A percentile compares a stretch with the other conserved stretches of the same genome.
These are phyloP conservation scores for Colletotrichum limetticola DNA, from an alignment of 2,329 filamentous ascomycete species.

Conservation along the genomic window DNA sequence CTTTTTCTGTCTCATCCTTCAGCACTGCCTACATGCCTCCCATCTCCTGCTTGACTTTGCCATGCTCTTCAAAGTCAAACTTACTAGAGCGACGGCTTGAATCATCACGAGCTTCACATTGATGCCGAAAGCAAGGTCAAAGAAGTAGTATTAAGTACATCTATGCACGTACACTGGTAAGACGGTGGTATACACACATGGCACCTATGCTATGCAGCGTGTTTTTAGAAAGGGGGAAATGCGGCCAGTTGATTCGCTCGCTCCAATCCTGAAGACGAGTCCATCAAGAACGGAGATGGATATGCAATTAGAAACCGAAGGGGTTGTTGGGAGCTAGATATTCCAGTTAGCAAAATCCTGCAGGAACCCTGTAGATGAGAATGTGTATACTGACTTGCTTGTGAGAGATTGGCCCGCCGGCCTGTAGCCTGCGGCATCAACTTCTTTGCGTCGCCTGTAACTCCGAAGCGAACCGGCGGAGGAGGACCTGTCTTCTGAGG, in stretches of 20 bases:
- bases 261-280: not conserved
- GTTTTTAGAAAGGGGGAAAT: slow-evolving; percentile 25
- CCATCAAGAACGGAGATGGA: not conserved
- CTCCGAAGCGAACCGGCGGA: slow-evolving; percentile 89
- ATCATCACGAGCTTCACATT: not conserved
- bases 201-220: slow-evolving; percentile 25
- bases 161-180: slow-evolving; percentile 22
- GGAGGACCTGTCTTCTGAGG: slow-evolving; percentile 72
- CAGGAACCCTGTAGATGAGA: not conserved
- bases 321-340: slow-evolving; percentile 62
- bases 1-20: not conserved
- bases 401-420: slow-evolving; percentile 86
- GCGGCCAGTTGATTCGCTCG: slow-evolving; percentile 13
- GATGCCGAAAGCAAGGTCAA: not conserved
- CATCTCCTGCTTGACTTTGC: not conserved
- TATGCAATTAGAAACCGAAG: slow-evolving; percentile 57
- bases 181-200: slow-evolving; percentile 4
- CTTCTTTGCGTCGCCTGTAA: slow-evolving; percentile 77
- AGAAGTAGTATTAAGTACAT: slow-evolving; percentile 31
- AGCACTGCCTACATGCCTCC: not conserved
- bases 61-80: not conserved
- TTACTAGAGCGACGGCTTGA: not conserved
- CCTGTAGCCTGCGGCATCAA: slow-evolving; percentile 89
- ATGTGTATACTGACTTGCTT: slow-evolving; percentile 84
- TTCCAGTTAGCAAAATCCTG: slow-evolving; percentile 31